Evolutionary conservation across 768 basidiomycete species (phyloP).

Genomic region (Podaxis sp.): DNA sequence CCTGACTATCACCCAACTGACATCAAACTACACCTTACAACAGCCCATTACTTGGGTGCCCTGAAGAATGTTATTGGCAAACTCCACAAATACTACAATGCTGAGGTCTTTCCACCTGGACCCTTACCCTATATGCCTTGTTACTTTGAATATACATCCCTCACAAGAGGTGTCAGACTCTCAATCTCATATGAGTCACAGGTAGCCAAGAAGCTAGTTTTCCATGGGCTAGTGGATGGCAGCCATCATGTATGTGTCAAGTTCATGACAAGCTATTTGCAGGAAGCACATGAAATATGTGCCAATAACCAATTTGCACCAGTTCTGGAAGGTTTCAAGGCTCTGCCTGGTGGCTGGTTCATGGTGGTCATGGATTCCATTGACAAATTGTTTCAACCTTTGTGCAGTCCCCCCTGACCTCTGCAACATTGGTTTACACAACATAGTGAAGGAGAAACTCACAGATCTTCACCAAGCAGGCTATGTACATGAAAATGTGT

Average conservation of each 20-base stretch:
- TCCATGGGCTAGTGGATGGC: not conserved
- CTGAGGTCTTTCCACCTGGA: too few relatives aligned
- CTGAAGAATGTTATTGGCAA: too few relatives aligned
- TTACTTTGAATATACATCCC: too few relatives aligned
- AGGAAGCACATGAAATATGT: conserved; percentile 24
- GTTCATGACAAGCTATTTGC: conserved; percentile 21
- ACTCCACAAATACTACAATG: too few relatives aligned
- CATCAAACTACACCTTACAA: too few relatives aligned
- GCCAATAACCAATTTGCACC: conserved; percentile 24
- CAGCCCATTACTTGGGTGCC: too few relatives aligned
- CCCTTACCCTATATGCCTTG: too few relatives aligned
- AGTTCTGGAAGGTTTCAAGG: conserved; percentile 21
- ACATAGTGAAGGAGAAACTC: too few relatives aligned
- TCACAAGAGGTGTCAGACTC: too few relatives aligned
- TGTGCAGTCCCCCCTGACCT: conserved; percentile 3
- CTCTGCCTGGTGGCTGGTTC: conserved; percentile 29
- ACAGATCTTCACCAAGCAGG: conserved; percentile 19
- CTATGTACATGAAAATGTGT: conserved; percentile 22
- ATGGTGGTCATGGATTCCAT: conserved; percentile 26
- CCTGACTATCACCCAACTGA: too few relatives aligned
- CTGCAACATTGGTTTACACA: too few relatives aligned
- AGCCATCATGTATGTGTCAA: conserved; percentile 22
- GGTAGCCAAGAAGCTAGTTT: not conserved
- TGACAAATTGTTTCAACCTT: not conserved
- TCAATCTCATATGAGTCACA: conserved; percentile 11